Conservation (phyloP, 805 yeast genomes). For the Candida pseudofarinosa region DNA sequence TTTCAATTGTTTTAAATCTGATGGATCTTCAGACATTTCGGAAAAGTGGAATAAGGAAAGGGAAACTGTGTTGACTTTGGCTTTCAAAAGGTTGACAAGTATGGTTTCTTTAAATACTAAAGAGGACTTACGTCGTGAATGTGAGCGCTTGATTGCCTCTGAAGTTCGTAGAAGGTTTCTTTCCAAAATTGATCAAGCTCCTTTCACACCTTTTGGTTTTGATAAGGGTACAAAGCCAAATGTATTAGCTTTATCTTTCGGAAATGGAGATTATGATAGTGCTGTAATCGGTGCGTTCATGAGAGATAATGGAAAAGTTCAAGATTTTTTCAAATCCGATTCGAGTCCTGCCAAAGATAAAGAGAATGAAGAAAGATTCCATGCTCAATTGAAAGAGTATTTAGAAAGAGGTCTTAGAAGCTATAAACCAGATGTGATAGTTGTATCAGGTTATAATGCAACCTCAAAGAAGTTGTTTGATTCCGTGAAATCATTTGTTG, state of each 20-base stretch:
- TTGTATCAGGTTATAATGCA: conserved; percentile 82
- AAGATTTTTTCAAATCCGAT: conserved; percentile 74
- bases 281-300: conserved; percentile 81
- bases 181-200: conserved; percentile 85
- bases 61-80: conserved; percentile 58
- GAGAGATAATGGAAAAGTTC: conserved; percentile 75
- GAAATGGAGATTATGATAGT: conserved; percentile 80
- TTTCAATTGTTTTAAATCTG: conserved; percentile 58
- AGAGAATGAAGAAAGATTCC: conserved; percentile 42
- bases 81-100: conserved; percentile 64
- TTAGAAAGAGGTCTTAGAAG: conserved; percentile 54
- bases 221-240: conserved; percentile 81
- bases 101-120: conserved; percentile 72
- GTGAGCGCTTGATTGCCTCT: conserved; percentile 65
- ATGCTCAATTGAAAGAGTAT: conserved; percentile 64
- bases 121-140: conserved; percentile 72
- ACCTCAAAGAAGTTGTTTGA: conserved; percentile 59
- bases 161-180: conserved; percentile 69
- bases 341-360: conserved; percentile 55
- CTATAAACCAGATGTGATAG: conserved; percentile 79
- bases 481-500: conserved; percentile 52
- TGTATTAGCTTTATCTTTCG: conserved; percentile 77
- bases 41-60: conserved; percentile 80
- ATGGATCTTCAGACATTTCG: conserved; percentile 72
- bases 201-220: conserved; percentile 76